A percentile compares a stretch with the other conserved stretches of the same genome.
phyloP scores from a whole-genome alignment of 257 asterid species.

The Paulownia fortunei region DNA sequence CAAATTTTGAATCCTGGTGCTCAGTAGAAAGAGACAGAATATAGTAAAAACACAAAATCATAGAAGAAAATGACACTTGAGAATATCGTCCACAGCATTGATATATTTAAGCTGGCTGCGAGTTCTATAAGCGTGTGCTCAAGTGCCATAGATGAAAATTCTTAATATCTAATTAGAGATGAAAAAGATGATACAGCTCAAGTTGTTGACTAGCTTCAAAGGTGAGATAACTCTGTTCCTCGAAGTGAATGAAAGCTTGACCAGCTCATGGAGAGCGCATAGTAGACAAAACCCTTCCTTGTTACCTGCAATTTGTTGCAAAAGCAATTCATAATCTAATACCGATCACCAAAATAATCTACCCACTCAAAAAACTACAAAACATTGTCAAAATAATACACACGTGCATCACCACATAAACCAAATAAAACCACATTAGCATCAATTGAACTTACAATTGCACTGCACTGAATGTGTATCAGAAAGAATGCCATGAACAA shows the following conservation, averaged over 20 bases:
- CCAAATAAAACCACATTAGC: not conserved
- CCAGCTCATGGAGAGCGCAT: slow-evolving; percentile 51
- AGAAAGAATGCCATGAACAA: slow-evolving; percentile 46
- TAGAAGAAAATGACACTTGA: not conserved
- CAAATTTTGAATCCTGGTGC: not conserved
- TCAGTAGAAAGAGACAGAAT: not conserved
- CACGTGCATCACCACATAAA: not conserved
- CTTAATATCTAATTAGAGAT: not conserved
- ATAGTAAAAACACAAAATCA: not conserved
- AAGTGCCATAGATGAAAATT: not conserved
- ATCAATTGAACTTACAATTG: slow-evolving; percentile 32
- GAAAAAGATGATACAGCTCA: slow-evolving; percentile 55
- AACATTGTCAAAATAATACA: not conserved
- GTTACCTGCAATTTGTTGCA: slow-evolving; percentile 43
- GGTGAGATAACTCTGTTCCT: slow-evolving; percentile 40
- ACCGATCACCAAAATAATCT: not conserved
- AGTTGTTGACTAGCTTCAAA: slow-evolving; percentile 47
- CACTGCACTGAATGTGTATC: slow-evolving; percentile 20
- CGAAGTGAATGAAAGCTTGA: slow-evolving; percentile 38
- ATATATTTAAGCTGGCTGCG: not conserved
- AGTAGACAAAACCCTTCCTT: slow-evolving; percentile 39
- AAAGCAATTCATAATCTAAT: not conserved
- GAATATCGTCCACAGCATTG: not conserved
- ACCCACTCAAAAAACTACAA: not conserved
- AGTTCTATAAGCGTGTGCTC: not conserved